Evolutionary conservation across 352 stramenopile genomes (phyloP).

Genomic region (Phytophthora boehmeriae): DNA sequence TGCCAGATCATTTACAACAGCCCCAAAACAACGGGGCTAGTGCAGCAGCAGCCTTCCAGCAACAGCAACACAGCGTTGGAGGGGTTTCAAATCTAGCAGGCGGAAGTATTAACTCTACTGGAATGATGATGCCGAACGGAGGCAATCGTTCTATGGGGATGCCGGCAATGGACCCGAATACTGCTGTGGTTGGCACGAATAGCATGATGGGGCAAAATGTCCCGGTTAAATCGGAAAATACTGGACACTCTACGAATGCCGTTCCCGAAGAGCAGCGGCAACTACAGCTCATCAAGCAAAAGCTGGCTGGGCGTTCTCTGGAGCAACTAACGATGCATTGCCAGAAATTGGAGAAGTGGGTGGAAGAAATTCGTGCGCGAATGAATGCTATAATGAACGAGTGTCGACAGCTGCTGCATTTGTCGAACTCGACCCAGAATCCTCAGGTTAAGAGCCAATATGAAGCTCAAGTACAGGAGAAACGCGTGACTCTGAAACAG

Average conservation of each 20-base stretch:
- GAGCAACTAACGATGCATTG: conserved; percentile 82
- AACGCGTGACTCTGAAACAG: conserved; percentile 72
- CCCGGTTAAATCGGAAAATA: conserved; percentile 26
- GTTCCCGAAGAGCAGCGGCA: conserved; percentile 75
- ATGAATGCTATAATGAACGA: conserved; percentile 88
- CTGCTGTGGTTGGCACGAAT: conserved; percentile 12
- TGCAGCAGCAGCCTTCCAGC: conserved; percentile 24
- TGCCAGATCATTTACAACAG: conserved; percentile 41
- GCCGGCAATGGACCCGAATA: conserved; percentile 10
- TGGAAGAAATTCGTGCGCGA: conserved; percentile 76
- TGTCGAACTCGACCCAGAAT: conserved; percentile 78
- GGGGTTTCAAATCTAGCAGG: conserved; percentile 12
- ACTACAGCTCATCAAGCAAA: conserved; percentile 74
- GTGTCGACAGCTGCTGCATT: conserved; percentile 76
- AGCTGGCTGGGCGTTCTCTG: conserved; percentile 65
- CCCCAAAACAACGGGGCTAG: conserved; percentile 22
- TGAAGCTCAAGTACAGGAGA: conserved; percentile 75
- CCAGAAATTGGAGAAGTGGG: conserved; percentile 83
- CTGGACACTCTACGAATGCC: conserved; percentile 45
- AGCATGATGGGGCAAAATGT: conserved; percentile 22
- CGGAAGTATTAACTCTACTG: conserved; percentile 26
- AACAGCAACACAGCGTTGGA: conserved; percentile 31
- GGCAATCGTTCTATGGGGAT: conserved; percentile 16
- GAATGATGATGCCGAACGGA: conserved; percentile 35
- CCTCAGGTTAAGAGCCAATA: conserved; percentile 60